Base-by-base conservation (phyloP, 257 asterid genomes). In the Haberlea rhodopensis region DNA sequence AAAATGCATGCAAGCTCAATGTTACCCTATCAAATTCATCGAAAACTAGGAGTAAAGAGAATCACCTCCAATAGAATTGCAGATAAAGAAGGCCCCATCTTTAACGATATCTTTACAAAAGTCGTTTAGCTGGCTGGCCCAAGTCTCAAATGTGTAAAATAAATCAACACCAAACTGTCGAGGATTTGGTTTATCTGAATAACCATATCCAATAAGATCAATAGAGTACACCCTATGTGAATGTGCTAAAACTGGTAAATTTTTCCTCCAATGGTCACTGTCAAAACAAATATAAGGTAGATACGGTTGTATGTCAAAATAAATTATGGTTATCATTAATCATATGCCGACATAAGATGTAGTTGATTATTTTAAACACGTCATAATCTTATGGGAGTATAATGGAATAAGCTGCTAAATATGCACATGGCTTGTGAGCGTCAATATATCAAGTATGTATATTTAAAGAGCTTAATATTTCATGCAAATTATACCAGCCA, bases 241-340 rank as follows among this genome's bases (percentile, higher is more conserved):
- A 69, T 78, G 81, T 8, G 87, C 97, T 67, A 92, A 95, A 72
- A 85, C 92, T 6, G 87, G 84, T 65, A 92, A 60, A 77, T 92
- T 92, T 82, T 92, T 92, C 79, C 97, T 84, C 98, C 98, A 92
- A 32, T 92, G 98, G 67, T 87, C 98, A 85, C 98, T 92, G 86
- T 52, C 24, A 58, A 71, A 59, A 67, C 46, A 34, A 52, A 23
- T 26, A 67, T 10, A 51, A 16, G 31, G 60, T 62, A 70, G 19
- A 26, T 34, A 32, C 28, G 34, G 57, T n/a, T 20, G 29, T 1
- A n/a, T 46, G 43, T 61, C 29, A 68, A 67, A 48, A 28, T 8
- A 59, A 54, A 16, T 19, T 28, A 37, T 24, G 18, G 43, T 28
- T 52, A 16, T 24, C 54, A 22, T 8, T 5, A 26, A 53, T 53